phyloP scores from a whole-genome alignment of 441 rosid genomes.

The Adansonia grandidieri region DNA sequence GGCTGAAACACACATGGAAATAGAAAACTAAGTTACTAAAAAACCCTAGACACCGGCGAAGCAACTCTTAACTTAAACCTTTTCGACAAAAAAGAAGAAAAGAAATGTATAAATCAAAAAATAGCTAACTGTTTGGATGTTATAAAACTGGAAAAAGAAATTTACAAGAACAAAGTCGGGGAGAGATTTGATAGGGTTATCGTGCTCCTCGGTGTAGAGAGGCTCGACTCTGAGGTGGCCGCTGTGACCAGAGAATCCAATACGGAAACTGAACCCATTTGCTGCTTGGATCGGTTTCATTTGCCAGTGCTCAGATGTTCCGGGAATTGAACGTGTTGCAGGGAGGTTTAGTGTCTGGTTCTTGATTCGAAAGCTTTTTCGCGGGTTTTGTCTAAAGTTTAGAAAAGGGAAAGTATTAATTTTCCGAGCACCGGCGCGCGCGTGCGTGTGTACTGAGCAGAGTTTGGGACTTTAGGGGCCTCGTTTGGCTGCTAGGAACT shows the following conservation, averaged over 20 bases:
- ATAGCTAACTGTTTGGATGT: background rate
- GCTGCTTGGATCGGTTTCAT: constrained; percentile 77
- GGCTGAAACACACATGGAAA: constrained; percentile 59
- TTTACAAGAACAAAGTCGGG: constrained; percentile 86
- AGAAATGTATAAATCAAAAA: background rate
- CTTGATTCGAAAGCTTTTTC: constrained; percentile 31
- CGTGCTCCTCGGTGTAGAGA: constrained; percentile 66
- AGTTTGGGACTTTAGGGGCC: background rate
- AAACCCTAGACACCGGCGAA: constrained; percentile 29
- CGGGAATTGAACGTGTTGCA: constrained; percentile 16
- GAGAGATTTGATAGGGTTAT: constrained; percentile 68
- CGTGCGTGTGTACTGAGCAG: background rate
- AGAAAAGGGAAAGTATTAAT: background rate
- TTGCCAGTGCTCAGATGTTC: background rate
- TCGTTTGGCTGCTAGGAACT: background rate
- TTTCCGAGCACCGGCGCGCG: background rate
- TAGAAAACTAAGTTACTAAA: constrained; percentile 15
- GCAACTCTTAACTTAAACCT: constrained; percentile 7
- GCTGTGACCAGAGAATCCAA: constrained; percentile 86
- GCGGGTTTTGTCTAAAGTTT: constrained; percentile 34
- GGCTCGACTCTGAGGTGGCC: constrained; percentile 96
- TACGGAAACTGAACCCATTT: constrained; percentile 76
- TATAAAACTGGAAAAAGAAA: constrained; percentile 16
- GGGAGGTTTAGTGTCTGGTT: constrained; percentile 15
- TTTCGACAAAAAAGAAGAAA: background rate